phyloP scores from a whole-genome alignment of 164 flowering plant genomes.

The Litsea cubeba region DNA sequence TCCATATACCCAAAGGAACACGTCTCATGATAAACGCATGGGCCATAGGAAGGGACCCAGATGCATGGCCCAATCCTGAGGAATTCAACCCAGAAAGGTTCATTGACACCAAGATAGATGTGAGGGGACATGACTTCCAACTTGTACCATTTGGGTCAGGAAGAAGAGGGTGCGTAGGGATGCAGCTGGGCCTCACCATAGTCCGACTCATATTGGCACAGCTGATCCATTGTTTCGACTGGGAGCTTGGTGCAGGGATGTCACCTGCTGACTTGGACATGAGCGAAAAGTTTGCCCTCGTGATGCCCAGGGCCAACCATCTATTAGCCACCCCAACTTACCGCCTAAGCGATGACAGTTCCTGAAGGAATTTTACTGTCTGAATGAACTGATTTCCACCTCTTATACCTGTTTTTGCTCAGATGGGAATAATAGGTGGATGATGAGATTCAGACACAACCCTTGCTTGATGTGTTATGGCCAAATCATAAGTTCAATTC shows the following conservation, averaged over 20 bases:
- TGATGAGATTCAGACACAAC: too few species aligned
- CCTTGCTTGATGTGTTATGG: too few species aligned
- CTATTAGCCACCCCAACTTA: constrained; percentile 13
- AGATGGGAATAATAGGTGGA: too few species aligned
- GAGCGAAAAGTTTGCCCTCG: constrained; percentile 15
- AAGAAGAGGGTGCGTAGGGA: constrained; percentile 20
- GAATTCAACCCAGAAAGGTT: constrained; percentile 27
- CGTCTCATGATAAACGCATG: constrained; percentile 27
- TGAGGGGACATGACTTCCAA: constrained; percentile 13
- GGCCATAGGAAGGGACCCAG: constrained; percentile 29
- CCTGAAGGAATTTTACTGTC: too few species aligned
- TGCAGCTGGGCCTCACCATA: constrained; percentile 15
- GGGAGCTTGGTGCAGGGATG: constrained; percentile 14
- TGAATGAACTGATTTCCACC: too few species aligned
- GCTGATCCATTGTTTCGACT: constrained; percentile 23
- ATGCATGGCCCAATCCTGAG: constrained; percentile 20
- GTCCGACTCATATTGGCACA: constrained; percentile 15
- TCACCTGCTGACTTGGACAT: constrained; percentile 17
- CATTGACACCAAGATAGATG: constrained; percentile 4
- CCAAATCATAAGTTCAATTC: too few species aligned
- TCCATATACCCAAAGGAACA: constrained; percentile 22
- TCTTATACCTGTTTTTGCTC: too few species aligned
- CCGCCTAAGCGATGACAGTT: constrained; percentile 9
- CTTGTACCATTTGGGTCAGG: constrained; percentile 24
- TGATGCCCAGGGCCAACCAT: constrained; percentile 16